Conservation (phyloP, 2,329 filamentous ascomycete genomes). For the Colletotrichum sp. region DNA sequence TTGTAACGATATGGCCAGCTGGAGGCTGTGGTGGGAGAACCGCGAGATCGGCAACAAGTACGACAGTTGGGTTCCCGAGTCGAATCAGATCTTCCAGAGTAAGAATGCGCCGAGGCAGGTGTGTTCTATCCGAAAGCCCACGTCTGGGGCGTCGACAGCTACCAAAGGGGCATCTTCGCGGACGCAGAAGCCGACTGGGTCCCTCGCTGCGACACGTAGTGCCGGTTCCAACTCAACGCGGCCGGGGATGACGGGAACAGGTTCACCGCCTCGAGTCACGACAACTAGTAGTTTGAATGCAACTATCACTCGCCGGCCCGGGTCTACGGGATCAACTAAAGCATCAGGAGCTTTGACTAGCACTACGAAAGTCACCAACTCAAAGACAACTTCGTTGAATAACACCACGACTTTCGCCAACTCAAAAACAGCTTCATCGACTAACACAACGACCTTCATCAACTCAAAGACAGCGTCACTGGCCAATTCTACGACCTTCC, state of each 20-base stretch:
- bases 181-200: neutral
- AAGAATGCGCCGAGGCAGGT: neutral
- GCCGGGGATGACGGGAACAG: neutral
- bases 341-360: neutral
- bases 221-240: neutral
- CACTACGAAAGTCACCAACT: neutral
- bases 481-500: accelerated
- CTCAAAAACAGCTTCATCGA: neutral
- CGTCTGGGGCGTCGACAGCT: neutral
- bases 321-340: neutral
- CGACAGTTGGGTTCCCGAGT: neutral
- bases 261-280: neutral
- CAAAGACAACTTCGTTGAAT: neutral
- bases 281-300: neutral
- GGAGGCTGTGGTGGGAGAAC: constrained; percentile 21
- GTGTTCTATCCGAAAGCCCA: neutral
- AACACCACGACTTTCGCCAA: neutral
- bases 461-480: neutral
- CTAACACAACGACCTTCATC: neutral
- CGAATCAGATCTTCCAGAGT: neutral
- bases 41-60: constrained; percentile 32
- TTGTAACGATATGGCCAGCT: neutral
- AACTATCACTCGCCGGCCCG: neutral
- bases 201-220: neutral
- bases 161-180: neutral